Evolutionary conservation across 2,329 filamentous ascomycete species (phyloP), one percentile per base, ranked within the genome.

Genomic region (Bipolaris zeicola): DNA sequence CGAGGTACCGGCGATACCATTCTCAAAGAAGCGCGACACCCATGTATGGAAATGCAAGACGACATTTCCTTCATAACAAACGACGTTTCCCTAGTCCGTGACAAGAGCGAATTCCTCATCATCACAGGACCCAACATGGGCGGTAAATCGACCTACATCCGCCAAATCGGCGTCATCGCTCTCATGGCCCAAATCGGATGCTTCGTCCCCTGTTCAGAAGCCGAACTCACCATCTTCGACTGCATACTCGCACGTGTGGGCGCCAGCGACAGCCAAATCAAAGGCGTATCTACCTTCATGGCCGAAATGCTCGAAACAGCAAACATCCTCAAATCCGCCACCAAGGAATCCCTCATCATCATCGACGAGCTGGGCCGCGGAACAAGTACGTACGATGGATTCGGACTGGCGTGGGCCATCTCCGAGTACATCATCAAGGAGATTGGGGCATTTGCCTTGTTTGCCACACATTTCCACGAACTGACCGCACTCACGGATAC

Each of bases 71-170:
- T 99, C 80, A 99, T 99, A 77, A 97, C 94, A 54, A 99, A 99
- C 75, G 94, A 99, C 67, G 91, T 98, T 20, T 87, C 88, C 50
- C 86, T 99, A 36, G 83, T 86, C 5, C 88, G 92, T 7, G 88
- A 88, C 55, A 83, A 85, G 45, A 96, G 92, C 0, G 92, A 94
- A 3, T 98, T 99, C 78, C 83, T 97, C 37, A 94, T 97, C 79
- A 97, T 98, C 73, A 98, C 94, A 0, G 95, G 95, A 0, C 95
- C 95, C 48, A 99, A 99, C 78, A 99, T 99, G 95, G 96, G 95
- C 66, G 95, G 95, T 67, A 99, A 99, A 79, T 96, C 92, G 7
- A 99, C 94, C 0, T 99, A 97, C 75, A 99, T 99, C 71, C 90
- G 96, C 16, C 95, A 98, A 75, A 96, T 96, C 20, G 95, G 94